Conservation (phyloP, 345 rosid species). For the Kernera saxatilis region DNA sequence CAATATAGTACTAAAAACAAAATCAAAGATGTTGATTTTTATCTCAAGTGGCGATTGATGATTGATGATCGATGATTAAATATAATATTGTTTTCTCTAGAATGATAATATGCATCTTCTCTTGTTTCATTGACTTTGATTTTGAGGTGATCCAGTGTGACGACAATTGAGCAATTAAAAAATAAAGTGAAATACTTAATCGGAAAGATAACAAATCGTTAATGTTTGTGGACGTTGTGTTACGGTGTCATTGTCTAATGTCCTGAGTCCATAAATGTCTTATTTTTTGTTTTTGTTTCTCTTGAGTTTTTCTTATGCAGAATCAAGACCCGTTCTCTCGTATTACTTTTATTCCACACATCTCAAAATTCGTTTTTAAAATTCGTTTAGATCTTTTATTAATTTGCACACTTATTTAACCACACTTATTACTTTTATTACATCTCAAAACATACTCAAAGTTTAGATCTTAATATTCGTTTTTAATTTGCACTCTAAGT, state of each 20-base stretch:
- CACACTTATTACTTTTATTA: too few relatives aligned
- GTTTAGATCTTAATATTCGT: too few relatives aligned
- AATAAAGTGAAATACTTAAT: background rate
- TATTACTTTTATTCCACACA: too few relatives aligned
- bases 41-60: background rate
- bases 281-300: too few relatives aligned
- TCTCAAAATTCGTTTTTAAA: too few relatives aligned
- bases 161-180: background rate
- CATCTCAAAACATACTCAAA: too few relatives aligned
- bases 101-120: background rate
- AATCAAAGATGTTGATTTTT: background rate
- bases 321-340: too few relatives aligned
- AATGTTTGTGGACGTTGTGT: background rate
- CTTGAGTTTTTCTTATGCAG: too few relatives aligned
- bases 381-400: too few relatives aligned
- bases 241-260: slow-evolving; percentile 7
- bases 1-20: background rate
- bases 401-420: too few relatives aligned
- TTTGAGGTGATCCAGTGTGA: background rate
- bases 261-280: background rate
- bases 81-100: background rate
- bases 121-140: background rate
- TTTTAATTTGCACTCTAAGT: too few relatives aligned
- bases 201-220: background rate
- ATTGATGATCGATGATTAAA: background rate